Conservation (phyloP, 768 basidiomycete species). For the Calocybe indica region DNA sequence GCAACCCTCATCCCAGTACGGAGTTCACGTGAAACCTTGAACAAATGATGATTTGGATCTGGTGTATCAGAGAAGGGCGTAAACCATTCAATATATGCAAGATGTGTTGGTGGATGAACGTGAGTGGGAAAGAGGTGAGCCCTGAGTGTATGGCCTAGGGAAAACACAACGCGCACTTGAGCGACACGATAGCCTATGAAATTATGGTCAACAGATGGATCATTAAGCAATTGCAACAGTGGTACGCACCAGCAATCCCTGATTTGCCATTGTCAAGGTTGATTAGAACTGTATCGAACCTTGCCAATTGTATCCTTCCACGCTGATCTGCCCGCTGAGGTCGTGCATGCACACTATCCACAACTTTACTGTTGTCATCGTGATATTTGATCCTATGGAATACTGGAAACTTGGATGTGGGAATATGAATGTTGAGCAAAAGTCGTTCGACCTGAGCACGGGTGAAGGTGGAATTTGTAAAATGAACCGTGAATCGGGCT, state of each 20-base stretch:
- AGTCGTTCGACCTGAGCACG: constrained; percentile 7
- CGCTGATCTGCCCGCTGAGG: constrained; percentile 7
- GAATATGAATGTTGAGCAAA: constrained; percentile 9
- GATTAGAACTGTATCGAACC: constrained; percentile 26
- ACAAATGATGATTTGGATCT: too few species aligned
- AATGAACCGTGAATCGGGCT: constrained; percentile 14
- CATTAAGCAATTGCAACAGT: too few species aligned
- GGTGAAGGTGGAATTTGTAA: constrained; percentile 9
- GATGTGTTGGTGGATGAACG: constrained; percentile 3
- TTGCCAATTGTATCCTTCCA: constrained; percentile 9
- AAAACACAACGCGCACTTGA: constrained; percentile 18
- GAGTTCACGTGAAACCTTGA: constrained; percentile 3
- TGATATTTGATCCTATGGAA: constrained; percentile 26
- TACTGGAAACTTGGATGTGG: constrained; percentile 18
- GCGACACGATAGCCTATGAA: constrained; percentile 18
- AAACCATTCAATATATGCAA: constrained; percentile 23
- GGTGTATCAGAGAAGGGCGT: too few species aligned
- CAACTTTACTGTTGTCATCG: constrained; percentile 10
- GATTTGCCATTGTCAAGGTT: constrained; percentile 2
- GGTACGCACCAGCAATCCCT: too few species aligned
- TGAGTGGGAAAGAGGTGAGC: neutral
- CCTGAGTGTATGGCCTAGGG: constrained; percentile 6
- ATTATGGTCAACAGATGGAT: too few species aligned
- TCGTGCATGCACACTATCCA: constrained; percentile 24
- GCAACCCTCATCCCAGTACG: constrained; percentile 7